A percentile compares a stretch with the other conserved stretches of the same genome.
Conservation (phyloP, 2,329 filamentous ascomycete genomes). For the Chrysosporium queenslandicum region DNA sequence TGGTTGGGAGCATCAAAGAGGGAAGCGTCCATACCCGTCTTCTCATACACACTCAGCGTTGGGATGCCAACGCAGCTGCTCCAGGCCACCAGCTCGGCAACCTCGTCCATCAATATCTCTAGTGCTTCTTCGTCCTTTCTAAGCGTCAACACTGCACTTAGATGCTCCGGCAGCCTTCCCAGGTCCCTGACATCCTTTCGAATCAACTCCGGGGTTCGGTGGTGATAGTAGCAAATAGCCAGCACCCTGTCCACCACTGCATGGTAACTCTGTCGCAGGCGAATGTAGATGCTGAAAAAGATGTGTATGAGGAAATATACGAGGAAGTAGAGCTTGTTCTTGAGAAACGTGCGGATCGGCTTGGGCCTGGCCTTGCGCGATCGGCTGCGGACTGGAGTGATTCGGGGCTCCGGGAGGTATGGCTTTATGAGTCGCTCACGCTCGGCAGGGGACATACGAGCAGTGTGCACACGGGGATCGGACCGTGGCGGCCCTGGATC, state of each 20-base stretch:
- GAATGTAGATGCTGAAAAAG: constrained; percentile 80
- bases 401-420: constrained; percentile 43
- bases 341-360: constrained; percentile 38
- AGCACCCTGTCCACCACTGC: constrained; percentile 66
- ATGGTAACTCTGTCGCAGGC: constrained; percentile 69
- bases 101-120: constrained; percentile 77
- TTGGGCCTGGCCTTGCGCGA: constrained; percentile 22
- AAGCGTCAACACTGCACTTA: constrained; percentile 75
- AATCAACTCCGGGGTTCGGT: constrained; percentile 87
- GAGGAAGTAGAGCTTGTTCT: constrained; percentile 36
- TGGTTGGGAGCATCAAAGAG: no score
- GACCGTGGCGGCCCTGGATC: constrained; percentile 1
- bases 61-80: constrained; percentile 81
- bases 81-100: constrained; percentile 87
- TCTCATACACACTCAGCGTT: constrained; percentile 82
- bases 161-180: constrained; percentile 65
- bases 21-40: constrained; percentile 54
- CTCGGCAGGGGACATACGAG: constrained; percentile 36
- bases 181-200: constrained; percentile 71
- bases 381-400: constrained; percentile 18
- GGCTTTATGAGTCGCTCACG: constrained; percentile 44
- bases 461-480: neutral
- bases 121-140: constrained; percentile 62
- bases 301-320: constrained; percentile 49
- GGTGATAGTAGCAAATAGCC: constrained; percentile 84